Base-by-base conservation (phyloP, 495 filamentous ascomycete species). In the Delitschia confertaspora region DNA sequence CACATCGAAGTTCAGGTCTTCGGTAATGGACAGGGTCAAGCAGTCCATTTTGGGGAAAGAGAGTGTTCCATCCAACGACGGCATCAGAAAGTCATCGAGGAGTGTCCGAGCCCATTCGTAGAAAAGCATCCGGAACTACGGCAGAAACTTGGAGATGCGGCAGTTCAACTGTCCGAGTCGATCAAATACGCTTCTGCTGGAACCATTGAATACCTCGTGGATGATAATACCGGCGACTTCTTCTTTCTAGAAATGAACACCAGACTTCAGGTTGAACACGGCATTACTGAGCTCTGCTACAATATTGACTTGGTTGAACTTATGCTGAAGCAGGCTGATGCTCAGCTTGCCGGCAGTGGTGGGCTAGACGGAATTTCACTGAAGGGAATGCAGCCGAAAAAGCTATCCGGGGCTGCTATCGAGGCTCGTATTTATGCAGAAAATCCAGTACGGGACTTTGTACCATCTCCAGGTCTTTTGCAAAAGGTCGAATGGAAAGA, bases 211-310 rank as follows among this genome's bases (percentile, higher is more conserved):
- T 83, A 70, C 51, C 66, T 83, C 2, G 74, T 80, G 8, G 75
- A 83, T 50, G 76, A 77, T 40, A 59, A 65, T 24, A 69, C 68
- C 0, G 68, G 65, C 0, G 65, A 70, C 7, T 78, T 78, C 60
- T 83, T 74, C 58, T 83, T 83, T 47, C 64, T 82, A 3, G 79
- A 83, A 52, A 77, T 83, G 73, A 82, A 82, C 52, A 79, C 78
- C 0, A 63, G 78, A 24, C 60, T 81, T 6, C 79, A 83, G 45
- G 78, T 83, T 20, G 79, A 83, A 58, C 79, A 82, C 57, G 71
- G 70, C 10, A 73, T 80, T 38, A 81, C 79, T 4, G 76, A 83
- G 51, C 49, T 74, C 4, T 74, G 72, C 42, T 75, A 74, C 49
- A 65, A 60, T n/a, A 50, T 80, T 18, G 78, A 82, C 40, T 54